Evolutionary conservation across 768 basidiomycete genomes (phyloP).

Genomic region (Leccinum uliginosum): DNA sequence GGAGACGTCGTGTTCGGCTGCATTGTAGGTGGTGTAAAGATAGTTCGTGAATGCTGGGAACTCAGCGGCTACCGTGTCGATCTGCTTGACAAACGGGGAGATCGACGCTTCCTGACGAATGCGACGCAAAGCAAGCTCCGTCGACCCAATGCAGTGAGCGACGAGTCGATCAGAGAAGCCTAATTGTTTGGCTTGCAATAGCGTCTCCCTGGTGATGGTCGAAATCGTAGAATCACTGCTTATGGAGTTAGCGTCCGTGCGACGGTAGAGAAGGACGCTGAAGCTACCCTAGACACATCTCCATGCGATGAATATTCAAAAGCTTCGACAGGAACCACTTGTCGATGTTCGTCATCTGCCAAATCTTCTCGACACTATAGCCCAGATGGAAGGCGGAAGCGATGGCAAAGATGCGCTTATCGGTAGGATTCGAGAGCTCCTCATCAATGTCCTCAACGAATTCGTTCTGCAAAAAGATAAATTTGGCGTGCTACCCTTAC

Average conservation of each 20-base stretch:
- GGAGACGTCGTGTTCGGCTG: constrained; percentile 84
- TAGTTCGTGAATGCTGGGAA: constrained; percentile 99
- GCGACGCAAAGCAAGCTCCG: constrained; percentile 88
- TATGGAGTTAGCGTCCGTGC: not conserved
- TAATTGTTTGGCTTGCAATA: constrained; percentile 85
- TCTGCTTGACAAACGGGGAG: constrained; percentile 94
- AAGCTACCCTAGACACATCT: constrained; percentile 66
- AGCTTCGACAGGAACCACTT: constrained; percentile 97
- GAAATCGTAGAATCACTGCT: constrained; percentile 60
- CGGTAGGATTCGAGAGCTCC: constrained; percentile 91
- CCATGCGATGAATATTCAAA: constrained; percentile 78
- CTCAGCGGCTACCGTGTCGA: constrained; percentile 98
- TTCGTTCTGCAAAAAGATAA: constrained; percentile 55
- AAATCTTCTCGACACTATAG: constrained; percentile 92
- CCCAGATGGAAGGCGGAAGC: constrained; percentile 90
- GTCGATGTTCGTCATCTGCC: constrained; percentile 98
- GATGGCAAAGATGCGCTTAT: constrained; percentile 96
- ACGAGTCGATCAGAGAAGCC: constrained; percentile 96
- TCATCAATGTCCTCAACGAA: constrained; percentile 88
- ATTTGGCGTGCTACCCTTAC: not conserved
- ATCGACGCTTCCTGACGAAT: constrained; percentile 82
- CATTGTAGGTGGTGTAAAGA: constrained; percentile 97
- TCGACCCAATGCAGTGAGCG: constrained; percentile 78
- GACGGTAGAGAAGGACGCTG: not conserved
- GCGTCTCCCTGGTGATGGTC: constrained; percentile 53